Evolutionary conservation across 108 stramenopile species (phyloP), one percentile per base, ranked within the genome.

Genomic region (Pseudonitzschia pungens): DNA sequence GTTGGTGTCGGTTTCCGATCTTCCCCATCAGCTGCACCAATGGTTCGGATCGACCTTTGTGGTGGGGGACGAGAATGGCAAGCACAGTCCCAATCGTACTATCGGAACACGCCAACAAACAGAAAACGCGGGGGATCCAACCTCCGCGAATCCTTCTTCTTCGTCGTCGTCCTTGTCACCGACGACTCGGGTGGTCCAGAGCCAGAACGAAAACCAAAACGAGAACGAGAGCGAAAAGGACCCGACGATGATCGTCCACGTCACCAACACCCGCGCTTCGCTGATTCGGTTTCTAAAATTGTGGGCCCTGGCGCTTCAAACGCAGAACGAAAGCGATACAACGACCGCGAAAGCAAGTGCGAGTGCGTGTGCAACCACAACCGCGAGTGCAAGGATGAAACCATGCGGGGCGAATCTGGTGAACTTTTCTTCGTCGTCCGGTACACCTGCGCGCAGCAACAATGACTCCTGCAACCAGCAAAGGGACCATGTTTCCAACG

Each of bases 231-330:
- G 16, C n/a, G 40, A 58, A 4, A 18, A 44, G 29, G 45, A 50
- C 18, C 14, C 24, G 26, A 67, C n/a, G n/a, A n/a, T n/a, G n/a
- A n/a, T n/a, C n/a, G n/a, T 67, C 66, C 66, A 24, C 27, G 24
- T 48, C 29, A 50, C 24, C 27, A 67, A 50, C 50, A 22, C 20
- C 11, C 66, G 26, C 28, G 15, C 16, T 21, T 11, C 66, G 21
- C 28, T 67, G 66, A 16, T 50, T 48, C 66, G 24, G 10, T 67
- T 67, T 40, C 44, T 67, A 10, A 14, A 24, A 48, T 40, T 67
- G 8, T 67, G 66, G 66, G 66, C 43, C 22, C 66, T 67, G 21
- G 66, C 66, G 24, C 66, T 67, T 67, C 66, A 50, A 44, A n/a
- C 48, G n/a, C 60, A 62, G 60, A 62, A 62, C n/a, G 18, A 62